Evolutionary conservation across 345 rosid species (phyloP).

Genomic region (Erodium maritimum): DNA sequence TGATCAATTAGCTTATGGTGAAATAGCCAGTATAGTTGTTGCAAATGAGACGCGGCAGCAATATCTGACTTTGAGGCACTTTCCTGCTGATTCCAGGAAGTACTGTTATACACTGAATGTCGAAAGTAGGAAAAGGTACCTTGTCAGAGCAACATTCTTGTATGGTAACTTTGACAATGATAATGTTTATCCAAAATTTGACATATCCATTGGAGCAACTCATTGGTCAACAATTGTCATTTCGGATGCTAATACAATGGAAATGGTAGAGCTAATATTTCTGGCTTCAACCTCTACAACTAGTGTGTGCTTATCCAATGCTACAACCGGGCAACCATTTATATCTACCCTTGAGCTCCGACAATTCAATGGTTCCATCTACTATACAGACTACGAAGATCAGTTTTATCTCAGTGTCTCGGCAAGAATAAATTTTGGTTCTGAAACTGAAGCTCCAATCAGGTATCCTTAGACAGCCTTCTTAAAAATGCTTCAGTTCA

Average conservation of each 20-base stretch:
- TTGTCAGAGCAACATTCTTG: conserved; percentile 84
- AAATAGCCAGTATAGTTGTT: too few species aligned
- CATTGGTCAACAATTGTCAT: conserved; percentile 87
- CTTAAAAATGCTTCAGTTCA: neutral
- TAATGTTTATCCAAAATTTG: conserved; percentile 90
- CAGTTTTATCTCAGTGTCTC: conserved; percentile 62
- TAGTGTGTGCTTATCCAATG: conserved; percentile 86
- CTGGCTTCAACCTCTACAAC: conserved; percentile 57
- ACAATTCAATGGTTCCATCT: conserved; percentile 80
- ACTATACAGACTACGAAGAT: conserved; percentile 51
- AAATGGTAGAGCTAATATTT: conserved; percentile 66
- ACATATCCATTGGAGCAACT: conserved; percentile 80
- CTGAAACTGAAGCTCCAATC: conserved; percentile 65
- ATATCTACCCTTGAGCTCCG: conserved; percentile 97
- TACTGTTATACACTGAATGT: conserved; percentile 76
- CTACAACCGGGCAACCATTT: conserved; percentile 95
- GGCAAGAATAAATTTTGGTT: conserved; percentile 93
- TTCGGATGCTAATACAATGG: conserved; percentile 61
- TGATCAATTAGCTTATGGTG: too few species aligned
- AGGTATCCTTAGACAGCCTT: conserved; percentile 38
- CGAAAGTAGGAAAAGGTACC: conserved; percentile 63
- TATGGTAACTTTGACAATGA: conserved; percentile 81
- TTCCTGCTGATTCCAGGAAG: conserved; percentile 87
- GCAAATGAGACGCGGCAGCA: conserved; percentile 34
- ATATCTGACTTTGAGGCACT: conserved; percentile 67